A percentile compares a stretch with the other conserved stretches of the same genome.
Evolutionary conservation across 2,329 filamentous ascomycete genomes (phyloP).

Genomic region (Colletotrichum plurivorum): DNA sequence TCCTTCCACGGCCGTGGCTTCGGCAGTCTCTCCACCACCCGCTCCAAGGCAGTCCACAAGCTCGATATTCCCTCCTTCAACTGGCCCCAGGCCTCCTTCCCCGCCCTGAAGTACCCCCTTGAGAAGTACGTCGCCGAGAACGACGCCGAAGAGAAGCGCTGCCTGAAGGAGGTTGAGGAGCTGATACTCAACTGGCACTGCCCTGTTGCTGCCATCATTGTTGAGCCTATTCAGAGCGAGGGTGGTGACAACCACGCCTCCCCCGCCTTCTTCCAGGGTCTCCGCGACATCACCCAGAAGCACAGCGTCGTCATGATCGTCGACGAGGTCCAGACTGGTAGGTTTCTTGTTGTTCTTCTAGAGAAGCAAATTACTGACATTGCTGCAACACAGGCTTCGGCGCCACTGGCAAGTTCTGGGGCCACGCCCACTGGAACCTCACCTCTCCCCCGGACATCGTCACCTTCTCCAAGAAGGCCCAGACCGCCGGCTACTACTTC

Average conservation of each 20-base stretch:
- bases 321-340: slow-evolving; percentile 82
- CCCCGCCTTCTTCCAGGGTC: slow-evolving; percentile 81
- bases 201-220: slow-evolving; percentile 80
- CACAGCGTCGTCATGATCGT: slow-evolving; percentile 82
- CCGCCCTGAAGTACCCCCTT: slow-evolving; percentile 82
- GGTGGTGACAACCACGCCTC: slow-evolving; percentile 89
- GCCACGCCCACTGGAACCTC: slow-evolving; percentile 87
- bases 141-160: slow-evolving; percentile 77
- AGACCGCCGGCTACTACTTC: slow-evolving; percentile 88
- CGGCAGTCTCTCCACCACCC: slow-evolving; percentile 82
- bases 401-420: slow-evolving; percentile 91
- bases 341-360: not conserved
- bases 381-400: slow-evolving; percentile 69
- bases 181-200: slow-evolving; percentile 77
- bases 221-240: slow-evolving; percentile 88
- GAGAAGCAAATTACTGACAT: not conserved
- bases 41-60: slow-evolving; percentile 88
- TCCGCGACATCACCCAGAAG: slow-evolving; percentile 79
- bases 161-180: slow-evolving; percentile 80
- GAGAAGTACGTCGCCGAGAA: slow-evolving; percentile 80
- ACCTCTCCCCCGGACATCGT: slow-evolving; percentile 83
- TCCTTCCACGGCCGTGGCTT: slow-evolving; percentile 88
- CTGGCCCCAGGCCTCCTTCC: slow-evolving; percentile 89
- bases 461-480: slow-evolving; percentile 91
- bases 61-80: slow-evolving; percentile 90